A percentile compares a stretch with the other conserved stretches of the same genome.
These are phyloP conservation scores for Spathaspora girioi DNA, from an alignment of 805 yeast species.

Conservation along the genomic window DNA sequence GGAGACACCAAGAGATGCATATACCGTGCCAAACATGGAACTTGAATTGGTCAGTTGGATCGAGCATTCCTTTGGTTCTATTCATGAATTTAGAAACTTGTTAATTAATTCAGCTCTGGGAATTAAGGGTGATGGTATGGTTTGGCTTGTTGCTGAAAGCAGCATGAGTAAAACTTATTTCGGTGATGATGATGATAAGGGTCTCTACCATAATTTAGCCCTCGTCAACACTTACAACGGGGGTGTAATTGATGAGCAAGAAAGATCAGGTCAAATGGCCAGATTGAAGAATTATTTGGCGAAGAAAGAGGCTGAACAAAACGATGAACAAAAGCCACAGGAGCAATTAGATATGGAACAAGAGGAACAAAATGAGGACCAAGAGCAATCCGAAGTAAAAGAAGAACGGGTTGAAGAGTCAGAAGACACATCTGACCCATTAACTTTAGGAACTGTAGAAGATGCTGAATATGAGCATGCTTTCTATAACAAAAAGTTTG, in stretches of 20 bases:
- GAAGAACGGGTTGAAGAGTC: slow-evolving; percentile 1
- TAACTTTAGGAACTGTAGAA: slow-evolving; percentile 35
- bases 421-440: slow-evolving; percentile 8
- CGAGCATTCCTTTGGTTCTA: slow-evolving; percentile 64
- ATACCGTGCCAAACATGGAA: slow-evolving; percentile 31
- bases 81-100: slow-evolving; percentile 70
- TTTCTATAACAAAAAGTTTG: slow-evolving; percentile 35
- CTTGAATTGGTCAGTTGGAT: slow-evolving; percentile 45
- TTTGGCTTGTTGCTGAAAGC: slow-evolving; percentile 77
- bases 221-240: slow-evolving; percentile 84
- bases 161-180: slow-evolving; percentile 22
- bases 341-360: slow-evolving; percentile 11
- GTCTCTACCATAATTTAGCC: slow-evolving; percentile 45
- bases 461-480: slow-evolving; percentile 37
- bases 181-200: slow-evolving; percentile 3
- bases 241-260: slow-evolving; percentile 72
- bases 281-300: slow-evolving; percentile 26
- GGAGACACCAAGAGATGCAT: slow-evolving; percentile 40
- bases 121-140: slow-evolving; percentile 84
- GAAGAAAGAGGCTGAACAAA: slow-evolving; percentile 7
- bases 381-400: slow-evolving; percentile 9
- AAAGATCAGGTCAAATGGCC: slow-evolving; percentile 49
- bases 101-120: slow-evolving; percentile 65
- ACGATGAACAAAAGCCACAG: slow-evolving; percentile 1
- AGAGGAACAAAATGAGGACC: slow-evolving; percentile 9